Percentiles rank a stretch among this genome's conserved stretches.
phyloP scores from a whole-genome alignment of 805 yeast genomes.

The Starmerella scarabaei region DNA sequence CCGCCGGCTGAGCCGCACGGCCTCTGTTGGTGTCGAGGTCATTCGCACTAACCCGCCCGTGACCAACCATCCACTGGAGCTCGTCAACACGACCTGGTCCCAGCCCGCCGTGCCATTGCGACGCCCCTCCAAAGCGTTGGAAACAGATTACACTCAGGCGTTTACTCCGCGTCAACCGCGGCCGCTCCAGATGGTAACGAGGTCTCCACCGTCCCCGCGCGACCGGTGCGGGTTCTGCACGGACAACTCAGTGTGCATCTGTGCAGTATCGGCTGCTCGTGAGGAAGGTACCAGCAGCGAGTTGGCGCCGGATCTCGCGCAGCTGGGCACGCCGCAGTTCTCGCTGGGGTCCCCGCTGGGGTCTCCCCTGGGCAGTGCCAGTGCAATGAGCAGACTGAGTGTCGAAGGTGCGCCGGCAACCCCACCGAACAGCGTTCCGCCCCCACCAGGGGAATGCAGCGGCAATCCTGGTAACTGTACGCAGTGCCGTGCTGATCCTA shows the following conservation, averaged over 20 bases:
- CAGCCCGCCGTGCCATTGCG: slow-evolving; percentile 23
- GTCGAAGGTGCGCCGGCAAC: neutral
- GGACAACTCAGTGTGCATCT: slow-evolving; percentile 82
- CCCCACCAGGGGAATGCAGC: slow-evolving; percentile 36
- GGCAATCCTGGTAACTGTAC: slow-evolving; percentile 81
- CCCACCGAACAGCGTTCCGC: slow-evolving; percentile 9
- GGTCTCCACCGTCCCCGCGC: slow-evolving; percentile 20
- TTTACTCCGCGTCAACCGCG: slow-evolving; percentile 12
- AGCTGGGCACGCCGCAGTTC: slow-evolving; percentile 18
- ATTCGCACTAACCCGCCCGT: slow-evolving; percentile 14
- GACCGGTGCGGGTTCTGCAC: slow-evolving; percentile 91
- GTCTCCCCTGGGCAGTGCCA: neutral
- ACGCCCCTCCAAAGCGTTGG: slow-evolving; percentile 16
- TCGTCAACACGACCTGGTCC: slow-evolving; percentile 19
- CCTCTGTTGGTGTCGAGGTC: neutral
- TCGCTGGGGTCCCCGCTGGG: slow-evolving; percentile 1
- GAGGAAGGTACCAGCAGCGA: slow-evolving; percentile 28
- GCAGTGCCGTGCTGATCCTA: slow-evolving; percentile 75
- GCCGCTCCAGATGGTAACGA: slow-evolving; percentile 7
- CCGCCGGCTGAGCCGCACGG: neutral
- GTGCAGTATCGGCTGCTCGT: slow-evolving; percentile 54
- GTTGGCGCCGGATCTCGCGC: slow-evolving; percentile 19
- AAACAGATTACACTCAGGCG: slow-evolving; percentile 20
- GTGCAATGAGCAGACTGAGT: neutral
- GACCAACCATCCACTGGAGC: slow-evolving; percentile 15